Evolutionary conservation across 2,329 filamentous ascomycete species (phyloP).

Genomic region (Penicillium thymicola): DNA sequence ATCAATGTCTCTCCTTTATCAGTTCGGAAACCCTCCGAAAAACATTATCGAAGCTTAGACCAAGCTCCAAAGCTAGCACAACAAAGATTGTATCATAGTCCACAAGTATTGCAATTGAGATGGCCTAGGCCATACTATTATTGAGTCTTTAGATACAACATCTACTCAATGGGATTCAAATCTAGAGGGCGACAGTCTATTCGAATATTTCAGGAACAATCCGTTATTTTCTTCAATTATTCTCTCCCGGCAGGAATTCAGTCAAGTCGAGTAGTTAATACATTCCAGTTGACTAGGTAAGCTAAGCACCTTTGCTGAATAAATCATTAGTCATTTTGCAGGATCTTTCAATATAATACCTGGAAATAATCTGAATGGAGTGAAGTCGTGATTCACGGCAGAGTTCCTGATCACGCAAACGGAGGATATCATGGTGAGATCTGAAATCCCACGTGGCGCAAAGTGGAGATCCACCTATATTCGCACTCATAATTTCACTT

Average conservation of each 20-base stretch:
- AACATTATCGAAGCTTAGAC: background rate
- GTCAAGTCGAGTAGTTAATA: background rate
- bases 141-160: background rate
- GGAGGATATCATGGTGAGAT: slow-evolving; percentile 22
- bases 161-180: too few relatives aligned
- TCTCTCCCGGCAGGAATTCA: background rate
- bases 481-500: background rate
- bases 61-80: background rate
- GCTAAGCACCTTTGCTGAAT: background rate
- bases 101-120: slow-evolving; percentile 8
- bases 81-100: slow-evolving; percentile 6
- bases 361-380: background rate
- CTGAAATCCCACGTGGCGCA: background rate
- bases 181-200: background rate
- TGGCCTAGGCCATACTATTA: background rate
- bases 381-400: background rate
- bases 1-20: background rate
- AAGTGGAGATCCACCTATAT: background rate
- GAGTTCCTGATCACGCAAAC: slow-evolving; percentile 16
- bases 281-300: background rate
- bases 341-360: background rate
- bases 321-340: background rate
- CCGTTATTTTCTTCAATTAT: too few relatives aligned
- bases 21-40: slow-evolving; percentile 5
- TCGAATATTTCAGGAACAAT: background rate